A percentile compares a stretch with the other conserved stretches of the same genome.
These are phyloP conservation scores for Starmerella khaoyaiensis DNA, from an alignment of 805 yeast genomes.

Conservation along the genomic window DNA sequence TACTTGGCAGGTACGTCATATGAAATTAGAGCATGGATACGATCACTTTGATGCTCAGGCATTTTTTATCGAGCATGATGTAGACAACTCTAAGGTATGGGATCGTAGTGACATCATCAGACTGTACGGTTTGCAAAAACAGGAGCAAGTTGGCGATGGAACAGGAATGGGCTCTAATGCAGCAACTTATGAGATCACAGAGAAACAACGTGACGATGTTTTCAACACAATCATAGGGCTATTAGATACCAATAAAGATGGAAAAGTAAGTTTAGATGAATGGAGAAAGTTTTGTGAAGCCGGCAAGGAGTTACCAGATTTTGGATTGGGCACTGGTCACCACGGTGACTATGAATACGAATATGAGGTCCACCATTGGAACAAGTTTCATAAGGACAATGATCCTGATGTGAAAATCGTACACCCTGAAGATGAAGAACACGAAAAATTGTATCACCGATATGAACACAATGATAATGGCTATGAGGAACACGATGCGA, in stretches of 20 bases:
- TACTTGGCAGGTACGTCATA: conserved; percentile 44
- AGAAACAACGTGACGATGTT: conserved; percentile 41
- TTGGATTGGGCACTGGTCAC: conserved; percentile 88
- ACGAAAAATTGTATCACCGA: conserved; percentile 72
- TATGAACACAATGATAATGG: conserved; percentile 63
- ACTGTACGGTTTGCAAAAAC: conserved; percentile 66
- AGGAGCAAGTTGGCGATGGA: conserved; percentile 70
- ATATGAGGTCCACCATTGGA: conserved; percentile 93
- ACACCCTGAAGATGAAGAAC: conserved; percentile 80
- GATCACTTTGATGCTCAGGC: conserved; percentile 60
- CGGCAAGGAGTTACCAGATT: conserved; percentile 76
- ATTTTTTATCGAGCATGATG: conserved; percentile 73
- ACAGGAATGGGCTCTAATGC: conserved; percentile 78
- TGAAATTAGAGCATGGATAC: conserved; percentile 75
- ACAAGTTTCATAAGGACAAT: conserved; percentile 39
- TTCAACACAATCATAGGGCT: conserved; percentile 41
- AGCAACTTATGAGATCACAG: conserved; percentile 43
- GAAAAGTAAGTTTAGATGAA: conserved; percentile 51
- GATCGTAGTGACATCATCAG: conserved; percentile 59
- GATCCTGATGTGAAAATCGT: conserved; percentile 74
- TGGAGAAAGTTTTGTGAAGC: conserved; percentile 47
- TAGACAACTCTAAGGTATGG: conserved; percentile 38
- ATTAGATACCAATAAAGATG: conserved; percentile 56
- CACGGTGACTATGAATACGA: conserved; percentile 89
- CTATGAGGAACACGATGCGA: conserved; percentile 21